Evolutionary conservation across 371 early-diverging fungal genomes (phyloP), one percentile per base, ranked within the genome.

Genomic region (Mortierella sp.): DNA sequence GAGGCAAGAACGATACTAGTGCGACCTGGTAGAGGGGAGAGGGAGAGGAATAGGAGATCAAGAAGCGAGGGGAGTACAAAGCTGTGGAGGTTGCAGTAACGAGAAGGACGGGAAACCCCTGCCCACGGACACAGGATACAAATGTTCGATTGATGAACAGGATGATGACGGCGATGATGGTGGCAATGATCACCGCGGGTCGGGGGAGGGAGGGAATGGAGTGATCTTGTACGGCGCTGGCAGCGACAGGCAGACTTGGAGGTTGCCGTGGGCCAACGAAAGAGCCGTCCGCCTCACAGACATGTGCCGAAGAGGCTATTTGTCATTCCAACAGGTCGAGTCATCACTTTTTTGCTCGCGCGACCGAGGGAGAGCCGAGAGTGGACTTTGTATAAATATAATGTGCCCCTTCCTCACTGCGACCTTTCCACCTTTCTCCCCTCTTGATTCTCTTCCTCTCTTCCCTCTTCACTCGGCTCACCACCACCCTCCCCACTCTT

Each of bases 331-430:
- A 10, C 34, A 4, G 7, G 34, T 34, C 34, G 34, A 34, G 34
- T 34, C 34, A 34, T 34, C 34, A 10, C 7, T 34, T 10, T 39
- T 24, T 41, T 54, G 29, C 24, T 46, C 24, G 21, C 44, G 27
- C 29, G 37, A 34, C 41, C 41, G 40, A 10, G n/a, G n/a, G n/a
- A n/a, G n/a, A n/a, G n/a, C n/a, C n/a, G n/a, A n/a, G n/a, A n/a
- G n/a, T n/a, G n/a, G n/a, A n/a, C n/a, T n/a, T n/a, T n/a, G 29
- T 67, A 60, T 61, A 61, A 53, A 69, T 64, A 71, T 52, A 59
- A 53, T 25, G 34, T 51, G 19, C 28, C 34, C 52, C 52, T 31
- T 31, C 19, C 7, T 31, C 37, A 46, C 46, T 46, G 21, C 34
- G 13, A 8, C 17, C 45, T 7, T 49, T 48, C 14, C 48, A 44